Base-by-base conservation (phyloP, 2,329 filamentous ascomycete species). In the Ascochyta clinopodiicola region DNA sequence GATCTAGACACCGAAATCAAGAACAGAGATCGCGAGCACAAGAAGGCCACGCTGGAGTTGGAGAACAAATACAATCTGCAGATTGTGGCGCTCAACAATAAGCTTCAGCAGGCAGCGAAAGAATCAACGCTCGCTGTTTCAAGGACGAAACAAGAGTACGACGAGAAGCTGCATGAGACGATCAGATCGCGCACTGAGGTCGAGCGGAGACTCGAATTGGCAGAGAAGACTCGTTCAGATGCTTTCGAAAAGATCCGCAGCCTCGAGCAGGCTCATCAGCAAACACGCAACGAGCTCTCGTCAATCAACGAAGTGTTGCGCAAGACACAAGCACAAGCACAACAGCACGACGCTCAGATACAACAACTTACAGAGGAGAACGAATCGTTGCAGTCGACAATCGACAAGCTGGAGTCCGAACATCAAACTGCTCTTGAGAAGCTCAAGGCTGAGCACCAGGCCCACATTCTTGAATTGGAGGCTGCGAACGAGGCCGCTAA, bases 1-100 rank as follows among this genome's bases (percentile, higher is more conserved):
- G 84, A 86, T 31, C 89, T 95, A 66, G 86, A 89, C 47, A 83
- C 86, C 34, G 88, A 92, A 51, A 62, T 88, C 6, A 80, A 80
- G 71, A 84, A 79, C 63, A 78, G 76, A 29, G 68, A 78, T 36
- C 70, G 74, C 22, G 70, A 75, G 15, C 69, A 75, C 45, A 62
- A 61, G 19, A 68, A 71, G 56, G 60, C 57, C 2, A 56, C 69
- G 4, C 66, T 78, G 15, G 76, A 79, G 48, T 61, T 82, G 24
- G 79, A 83, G 56, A 79, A 81, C 56, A 78, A 82, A 55, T 75
- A 82, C 54, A 79, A 76, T 5, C 68, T 79, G 27, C 77, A 81
- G 36, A 54, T 74, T 6, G 68, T 66, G 2, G 69, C 69, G 3
- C 60, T 75, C 19, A 77, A 73, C 50, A 75, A 64, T 56, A 76